These are phyloP conservation scores for Candida alai DNA, from an alignment of 805 yeast species.

Conservation along the genomic window DNA sequence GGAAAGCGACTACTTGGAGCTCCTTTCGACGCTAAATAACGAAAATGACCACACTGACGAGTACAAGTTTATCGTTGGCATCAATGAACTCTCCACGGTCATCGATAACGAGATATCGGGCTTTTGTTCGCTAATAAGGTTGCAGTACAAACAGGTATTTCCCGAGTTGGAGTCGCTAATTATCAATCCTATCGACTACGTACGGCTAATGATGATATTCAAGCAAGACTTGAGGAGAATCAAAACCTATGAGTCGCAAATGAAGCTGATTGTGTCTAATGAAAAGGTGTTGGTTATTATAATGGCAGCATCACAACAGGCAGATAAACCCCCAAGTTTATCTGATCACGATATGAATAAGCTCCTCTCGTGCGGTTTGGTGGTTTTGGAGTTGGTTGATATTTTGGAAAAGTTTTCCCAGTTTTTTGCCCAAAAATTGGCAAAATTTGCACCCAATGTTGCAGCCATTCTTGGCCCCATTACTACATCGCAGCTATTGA, in stretches of 20 bases:
- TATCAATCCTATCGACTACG: conserved; percentile 59
- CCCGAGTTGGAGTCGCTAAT: conserved; percentile 68
- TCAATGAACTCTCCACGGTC: conserved; percentile 53
- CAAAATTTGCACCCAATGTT: conserved; percentile 73
- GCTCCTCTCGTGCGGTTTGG: conserved; percentile 44
- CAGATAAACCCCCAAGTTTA: conserved; percentile 23
- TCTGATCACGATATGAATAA: conserved; percentile 29
- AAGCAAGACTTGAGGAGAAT: conserved; percentile 43
- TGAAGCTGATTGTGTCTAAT: conserved; percentile 45
- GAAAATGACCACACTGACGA: conserved; percentile 32
- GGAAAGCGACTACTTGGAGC: conserved; percentile 28
- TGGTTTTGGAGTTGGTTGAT: conserved; percentile 43
- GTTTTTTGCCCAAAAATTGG: conserved; percentile 55
- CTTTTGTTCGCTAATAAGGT: conserved; percentile 47
- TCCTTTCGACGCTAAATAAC: conserved; percentile 23
- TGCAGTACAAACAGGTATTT: conserved; percentile 57
- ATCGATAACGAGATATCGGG: conserved; percentile 51
- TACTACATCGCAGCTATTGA: conserved; percentile 69
- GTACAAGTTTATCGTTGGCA: conserved; percentile 46
- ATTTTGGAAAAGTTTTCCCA: conserved; percentile 42
- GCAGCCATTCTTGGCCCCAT: conserved; percentile 67
- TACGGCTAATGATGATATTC: conserved; percentile 46
- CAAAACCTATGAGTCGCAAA: conserved; percentile 26
- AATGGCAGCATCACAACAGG: conserved; percentile 63
- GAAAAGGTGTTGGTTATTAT: conserved; percentile 70